These are phyloP conservation scores for Leishmania gerbilli DNA, from an alignment of 208 protist species.

Conservation along the genomic window DNA sequence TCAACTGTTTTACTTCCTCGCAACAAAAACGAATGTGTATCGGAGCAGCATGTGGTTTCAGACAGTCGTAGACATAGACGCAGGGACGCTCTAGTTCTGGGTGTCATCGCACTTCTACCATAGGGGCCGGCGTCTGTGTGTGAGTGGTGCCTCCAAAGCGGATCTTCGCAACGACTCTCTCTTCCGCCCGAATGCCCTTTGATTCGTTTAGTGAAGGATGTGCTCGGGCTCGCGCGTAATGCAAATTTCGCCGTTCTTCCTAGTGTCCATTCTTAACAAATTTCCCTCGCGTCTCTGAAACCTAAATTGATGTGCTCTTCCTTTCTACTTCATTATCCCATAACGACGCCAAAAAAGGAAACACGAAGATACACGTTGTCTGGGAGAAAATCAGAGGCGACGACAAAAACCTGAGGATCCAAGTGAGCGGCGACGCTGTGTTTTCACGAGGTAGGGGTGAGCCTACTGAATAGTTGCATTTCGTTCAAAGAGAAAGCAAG, in stretches of 20 bases:
- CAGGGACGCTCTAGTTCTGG: background rate
- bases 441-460: background rate
- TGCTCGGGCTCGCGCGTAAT: background rate
- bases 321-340: background rate
- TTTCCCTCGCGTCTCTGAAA: background rate
- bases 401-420: background rate
- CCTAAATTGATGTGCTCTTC: background rate
- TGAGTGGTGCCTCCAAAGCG: background rate
- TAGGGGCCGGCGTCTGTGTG: background rate
- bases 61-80: background rate
- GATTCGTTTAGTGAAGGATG: background rate
- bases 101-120: background rate
- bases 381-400: background rate
- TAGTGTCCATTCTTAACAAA: background rate
- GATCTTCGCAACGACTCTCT: background rate
- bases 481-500: background rate
- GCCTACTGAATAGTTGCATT: background rate
- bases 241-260: background rate
- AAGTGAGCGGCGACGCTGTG: background rate
- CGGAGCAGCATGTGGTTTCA: background rate
- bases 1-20: background rate
- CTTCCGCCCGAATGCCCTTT: background rate
- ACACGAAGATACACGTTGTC: background rate
- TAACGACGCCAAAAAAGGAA: background rate
- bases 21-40: conserved; percentile 2